phyloP scores from a whole-genome alignment of 257 asterid species.

The Solanum okadae region DNA sequence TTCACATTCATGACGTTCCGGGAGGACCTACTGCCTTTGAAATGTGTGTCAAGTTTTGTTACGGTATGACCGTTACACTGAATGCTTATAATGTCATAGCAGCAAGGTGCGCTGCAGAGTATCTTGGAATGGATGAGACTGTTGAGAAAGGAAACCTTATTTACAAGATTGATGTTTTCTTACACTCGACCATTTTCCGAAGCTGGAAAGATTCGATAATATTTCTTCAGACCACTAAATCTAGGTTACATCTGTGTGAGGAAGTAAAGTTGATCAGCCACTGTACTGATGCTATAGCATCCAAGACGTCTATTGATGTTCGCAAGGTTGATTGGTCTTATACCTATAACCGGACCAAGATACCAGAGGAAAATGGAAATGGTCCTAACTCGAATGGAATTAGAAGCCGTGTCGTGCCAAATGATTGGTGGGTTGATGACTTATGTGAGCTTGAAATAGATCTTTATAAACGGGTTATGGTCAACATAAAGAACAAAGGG shows the following conservation, averaged over 20 bases:
- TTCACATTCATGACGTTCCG: background rate
- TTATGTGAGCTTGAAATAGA: constrained; percentile 78
- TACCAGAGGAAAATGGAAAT: constrained; percentile 54
- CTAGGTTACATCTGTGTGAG: constrained; percentile 44
- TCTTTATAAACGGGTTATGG: constrained; percentile 50
- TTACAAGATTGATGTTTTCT: constrained; percentile 77
- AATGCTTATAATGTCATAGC: constrained; percentile 31
- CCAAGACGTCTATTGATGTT: constrained; percentile 61
- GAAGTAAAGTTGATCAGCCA: constrained; percentile 63
- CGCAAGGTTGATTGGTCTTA: constrained; percentile 89
- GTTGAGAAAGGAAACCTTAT: constrained; percentile 80
- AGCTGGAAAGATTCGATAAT: constrained; percentile 97
- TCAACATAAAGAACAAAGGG: constrained; percentile 41
- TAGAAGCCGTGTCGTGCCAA: constrained; percentile 51
- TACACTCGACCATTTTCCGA: constrained; percentile 60
- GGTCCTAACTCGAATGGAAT: constrained; percentile 52
- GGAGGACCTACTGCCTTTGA: background rate
- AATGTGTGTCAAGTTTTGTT: background rate
- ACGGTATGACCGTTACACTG: background rate
- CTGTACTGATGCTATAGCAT: constrained; percentile 72
- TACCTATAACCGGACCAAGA: constrained; percentile 66
- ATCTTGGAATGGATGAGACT: constrained; percentile 74
- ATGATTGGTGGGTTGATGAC: constrained; percentile 98
- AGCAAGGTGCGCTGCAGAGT: constrained; percentile 87
- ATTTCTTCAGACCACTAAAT: constrained; percentile 62